Evolutionary conservation across 176 grass and related monocot genomes (phyloP).

Genomic region (Paspalum vaginatum): DNA sequence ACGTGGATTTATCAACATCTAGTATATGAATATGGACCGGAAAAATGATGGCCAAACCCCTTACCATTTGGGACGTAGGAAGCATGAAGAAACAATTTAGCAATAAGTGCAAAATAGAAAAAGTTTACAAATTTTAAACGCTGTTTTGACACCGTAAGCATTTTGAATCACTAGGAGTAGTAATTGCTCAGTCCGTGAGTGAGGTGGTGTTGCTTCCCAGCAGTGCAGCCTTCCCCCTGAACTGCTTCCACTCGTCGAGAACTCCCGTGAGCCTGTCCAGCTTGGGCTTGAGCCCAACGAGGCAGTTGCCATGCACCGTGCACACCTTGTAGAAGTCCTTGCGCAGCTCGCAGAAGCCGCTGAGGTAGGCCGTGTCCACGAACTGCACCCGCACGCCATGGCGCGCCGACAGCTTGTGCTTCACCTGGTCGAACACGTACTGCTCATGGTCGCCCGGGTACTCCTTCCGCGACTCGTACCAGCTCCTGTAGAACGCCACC

Average conservation of each 20-base stretch:
- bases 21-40: too few relatives aligned
- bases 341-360: background rate
- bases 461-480: conserved; percentile 29
- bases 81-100: too few relatives aligned
- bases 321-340: conserved; percentile 38
- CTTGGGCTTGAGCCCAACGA: background rate
- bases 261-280: background rate
- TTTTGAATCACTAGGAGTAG: too few relatives aligned
- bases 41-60: too few relatives aligned
- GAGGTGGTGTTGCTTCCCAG: background rate
- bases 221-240: background rate
- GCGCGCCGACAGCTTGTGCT: conserved; percentile 16
- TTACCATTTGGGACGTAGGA: too few relatives aligned
- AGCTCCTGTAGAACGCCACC: conserved; percentile 30
- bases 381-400: conserved; percentile 19
- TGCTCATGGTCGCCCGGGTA: conserved; percentile 26
- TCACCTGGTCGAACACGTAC: conserved; percentile 41
- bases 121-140: too few relatives aligned
- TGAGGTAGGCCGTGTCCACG: too few relatives aligned
- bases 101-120: too few relatives aligned
- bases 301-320: conserved; percentile 42
- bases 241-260: conserved; percentile 10
- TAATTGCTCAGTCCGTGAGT: background rate
- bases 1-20: too few relatives aligned
- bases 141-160: too few relatives aligned